These are phyloP conservation scores for Pichia kluyveri DNA, from an alignment of 805 yeast genomes.

Conservation along the genomic window DNA sequence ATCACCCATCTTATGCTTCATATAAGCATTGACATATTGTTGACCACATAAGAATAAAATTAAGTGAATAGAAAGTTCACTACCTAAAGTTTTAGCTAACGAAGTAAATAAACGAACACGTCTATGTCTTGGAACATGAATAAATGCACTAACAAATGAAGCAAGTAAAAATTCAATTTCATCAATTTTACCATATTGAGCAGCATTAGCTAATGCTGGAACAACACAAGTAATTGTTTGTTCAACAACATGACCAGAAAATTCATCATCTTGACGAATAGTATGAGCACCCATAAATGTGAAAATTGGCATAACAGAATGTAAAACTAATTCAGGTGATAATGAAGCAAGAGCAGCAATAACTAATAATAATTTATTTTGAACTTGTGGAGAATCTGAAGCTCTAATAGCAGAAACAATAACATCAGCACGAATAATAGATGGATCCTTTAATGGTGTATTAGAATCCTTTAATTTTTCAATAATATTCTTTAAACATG, in stretches of 20 bases:
- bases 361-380: conserved; percentile 76
- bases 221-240: conserved; percentile 84
- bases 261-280: conserved; percentile 92
- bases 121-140: conserved; percentile 94
- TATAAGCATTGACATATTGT: conserved; percentile 51
- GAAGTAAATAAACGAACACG: conserved; percentile 78
- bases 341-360: conserved; percentile 81
- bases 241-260: conserved; percentile 84
- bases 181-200: conserved; percentile 36
- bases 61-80: conserved; percentile 56
- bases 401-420: conserved; percentile 86
- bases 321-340: conserved; percentile 85
- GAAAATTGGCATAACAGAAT: conserved; percentile 98
- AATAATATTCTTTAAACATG: conserved; percentile 70
- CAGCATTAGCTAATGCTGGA: conserved; percentile 66
- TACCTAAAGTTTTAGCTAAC: conserved; percentile 66
- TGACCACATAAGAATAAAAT: conserved; percentile 73
- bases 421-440: conserved; percentile 76
- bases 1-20: conserved; percentile 55
- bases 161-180: conserved; percentile 80
- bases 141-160: conserved; percentile 89
- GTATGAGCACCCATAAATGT: conserved; percentile 99
- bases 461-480: conserved; percentile 36
- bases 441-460: conserved; percentile 41
- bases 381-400: conserved; percentile 89